Evolutionary conservation across 306 rosid genomes (phyloP).

Genomic region (Lotus japonicus): DNA sequence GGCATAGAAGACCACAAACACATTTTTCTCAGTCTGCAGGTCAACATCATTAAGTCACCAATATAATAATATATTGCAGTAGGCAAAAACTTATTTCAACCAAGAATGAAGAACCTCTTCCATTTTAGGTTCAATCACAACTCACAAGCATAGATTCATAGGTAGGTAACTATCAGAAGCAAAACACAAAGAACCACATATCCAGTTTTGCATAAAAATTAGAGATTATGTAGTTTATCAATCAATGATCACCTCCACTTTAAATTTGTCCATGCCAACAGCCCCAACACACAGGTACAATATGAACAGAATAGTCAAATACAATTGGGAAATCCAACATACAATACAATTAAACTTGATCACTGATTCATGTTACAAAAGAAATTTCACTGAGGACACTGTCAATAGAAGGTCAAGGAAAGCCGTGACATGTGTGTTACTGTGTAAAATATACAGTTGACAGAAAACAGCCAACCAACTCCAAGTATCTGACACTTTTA

Average conservation of each 20-base stretch:
- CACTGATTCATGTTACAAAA: neutral
- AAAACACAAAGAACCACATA: neutral
- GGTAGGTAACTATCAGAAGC: neutral
- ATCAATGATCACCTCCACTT: conserved; percentile 3
- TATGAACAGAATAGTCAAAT: neutral
- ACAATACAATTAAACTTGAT: neutral
- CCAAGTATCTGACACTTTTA: neutral
- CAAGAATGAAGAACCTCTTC: neutral
- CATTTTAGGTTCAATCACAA: neutral
- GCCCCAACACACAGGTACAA: neutral
- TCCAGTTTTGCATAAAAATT: neutral
- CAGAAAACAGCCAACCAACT: conserved; percentile 6
- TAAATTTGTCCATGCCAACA: neutral
- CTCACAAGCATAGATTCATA: conserved; percentile 3
- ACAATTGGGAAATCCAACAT: neutral
- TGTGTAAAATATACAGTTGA: neutral
- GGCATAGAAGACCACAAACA: conserved; percentile 81
- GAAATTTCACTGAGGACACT: neutral
- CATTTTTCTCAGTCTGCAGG: conserved; percentile 87
- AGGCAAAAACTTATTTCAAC: neutral
- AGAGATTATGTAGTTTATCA: neutral
- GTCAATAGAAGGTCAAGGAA: neutral
- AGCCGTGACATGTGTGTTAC: neutral
- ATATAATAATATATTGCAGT: neutral
- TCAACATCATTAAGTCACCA: conserved; percentile 14